Percentiles rank a stretch among this genome's conserved stretches.
Evolutionary conservation across 2,329 filamentous ascomycete species (phyloP).

Genomic region (Ceratocystis colombiana): DNA sequence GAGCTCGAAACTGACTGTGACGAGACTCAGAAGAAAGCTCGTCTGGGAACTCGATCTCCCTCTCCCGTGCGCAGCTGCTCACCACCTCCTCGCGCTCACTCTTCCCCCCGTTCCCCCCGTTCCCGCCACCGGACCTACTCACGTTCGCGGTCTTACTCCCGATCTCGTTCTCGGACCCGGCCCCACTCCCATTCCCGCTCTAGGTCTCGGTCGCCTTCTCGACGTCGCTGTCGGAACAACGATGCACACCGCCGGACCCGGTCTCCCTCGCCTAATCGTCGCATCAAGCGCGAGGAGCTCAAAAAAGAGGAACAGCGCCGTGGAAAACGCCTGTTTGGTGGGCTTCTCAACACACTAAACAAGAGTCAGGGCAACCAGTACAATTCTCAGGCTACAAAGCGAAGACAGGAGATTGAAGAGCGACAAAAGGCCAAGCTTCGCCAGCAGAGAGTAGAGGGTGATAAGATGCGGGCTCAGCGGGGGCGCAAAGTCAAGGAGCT

Average conservation of each 20-base stretch:
- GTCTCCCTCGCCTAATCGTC: slow-evolving; percentile 2
- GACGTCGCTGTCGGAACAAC: background rate
- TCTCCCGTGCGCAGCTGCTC: background rate
- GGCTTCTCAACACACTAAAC: slow-evolving; percentile 65
- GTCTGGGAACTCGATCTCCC: slow-evolving; percentile 2
- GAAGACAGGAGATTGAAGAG: slow-evolving; percentile 69
- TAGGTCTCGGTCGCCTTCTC: slow-evolving; percentile 9
- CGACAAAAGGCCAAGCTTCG: slow-evolving; percentile 67
- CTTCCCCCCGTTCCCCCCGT: background rate
- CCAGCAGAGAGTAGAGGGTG: slow-evolving; percentile 61
- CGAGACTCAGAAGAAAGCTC: slow-evolving; percentile 21
- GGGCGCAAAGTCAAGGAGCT: slow-evolving; percentile 50
- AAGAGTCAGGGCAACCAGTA: slow-evolving; percentile 36
- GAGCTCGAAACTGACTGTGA: slow-evolving; percentile 9
- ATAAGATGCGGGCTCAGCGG: slow-evolving; percentile 55
- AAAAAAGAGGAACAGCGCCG: slow-evolving; percentile 68
- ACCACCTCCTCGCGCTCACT: background rate
- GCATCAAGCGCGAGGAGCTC: slow-evolving; percentile 11
- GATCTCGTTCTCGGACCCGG: slow-evolving; percentile 8
- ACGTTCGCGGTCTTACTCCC: slow-evolving; percentile 8
- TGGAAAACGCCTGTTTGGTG: slow-evolving; percentile 76
- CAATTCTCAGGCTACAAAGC: slow-evolving; percentile 35
- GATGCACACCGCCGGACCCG: slow-evolving; percentile 6
- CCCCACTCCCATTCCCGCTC: background rate
- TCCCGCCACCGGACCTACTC: slow-evolving; percentile 15